Base-by-base conservation (phyloP, 1,139 yeast genomes). In the Sugiyamaella paludigena region DNA sequence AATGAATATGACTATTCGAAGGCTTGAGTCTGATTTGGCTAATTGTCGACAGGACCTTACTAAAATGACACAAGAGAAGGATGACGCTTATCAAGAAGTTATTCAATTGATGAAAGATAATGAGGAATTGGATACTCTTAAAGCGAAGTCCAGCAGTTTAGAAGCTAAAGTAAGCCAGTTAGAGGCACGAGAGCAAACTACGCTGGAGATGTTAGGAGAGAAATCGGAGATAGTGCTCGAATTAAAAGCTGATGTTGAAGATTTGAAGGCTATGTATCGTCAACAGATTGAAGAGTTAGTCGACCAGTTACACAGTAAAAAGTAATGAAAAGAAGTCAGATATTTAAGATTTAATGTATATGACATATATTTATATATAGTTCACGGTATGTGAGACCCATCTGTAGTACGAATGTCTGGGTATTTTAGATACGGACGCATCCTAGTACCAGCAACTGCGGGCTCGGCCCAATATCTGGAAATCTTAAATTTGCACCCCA, bases 241-340 rank as follows among this genome's bases (percentile, higher is more conserved):
- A 67, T 73, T 94, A 46, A 76, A 76, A 56, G 96, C 95, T 4
- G 99, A 92, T 63, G 92, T 94, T 12, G 77, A 75, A 6, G 99
- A 92, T 66, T 73, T 92, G 67, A 92, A 91, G 67, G 91, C 85
- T 36, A 73, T 91, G 72, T 79, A 89, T 64, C 77, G 80, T 53
- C 77, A 79, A 54, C 98, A 92, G 66, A 92, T 89, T 30, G 94
- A 87, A 65, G 94, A 89, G 60, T 75, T 91, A 78, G 82, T 87
- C 38, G 86, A 80, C 50, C 71, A 84, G 68, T 84, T 71, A 52
- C 62, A 50, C 31, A 45, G 40, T 19, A 45, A 35, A 31, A 36
- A 26, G 34, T n/a, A 12, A 6, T 2, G 38, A 5, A 35, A 3
- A 35, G n/a, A 13, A 12, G 24, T 4, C 24, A 19, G 24, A 35